Percentiles rank a stretch among this genome's conserved stretches.
These are phyloP conservation scores for Penicillium expansum DNA, from an alignment of 2,329 filamentous ascomycete genomes.

Conservation along the genomic window DNA sequence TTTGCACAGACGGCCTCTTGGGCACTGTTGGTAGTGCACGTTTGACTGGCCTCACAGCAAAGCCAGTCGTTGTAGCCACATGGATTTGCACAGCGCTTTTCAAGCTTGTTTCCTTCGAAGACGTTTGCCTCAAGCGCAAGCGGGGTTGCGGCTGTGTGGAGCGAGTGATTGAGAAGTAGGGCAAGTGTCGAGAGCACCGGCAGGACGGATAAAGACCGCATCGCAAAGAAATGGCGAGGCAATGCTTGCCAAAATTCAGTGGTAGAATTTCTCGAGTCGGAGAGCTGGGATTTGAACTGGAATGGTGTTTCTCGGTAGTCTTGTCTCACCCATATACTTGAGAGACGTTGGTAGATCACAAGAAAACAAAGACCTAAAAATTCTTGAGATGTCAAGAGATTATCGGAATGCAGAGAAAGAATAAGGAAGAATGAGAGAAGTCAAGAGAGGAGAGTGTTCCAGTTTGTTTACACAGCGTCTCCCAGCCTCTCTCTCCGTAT, in stretches of 20 bases:
- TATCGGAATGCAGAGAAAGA: conserved; percentile 18
- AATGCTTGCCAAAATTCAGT: background rate
- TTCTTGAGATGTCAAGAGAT: conserved; percentile 5
- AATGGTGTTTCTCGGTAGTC: background rate
- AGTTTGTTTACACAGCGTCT: conserved; percentile 11
- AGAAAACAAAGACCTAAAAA: conserved; percentile 1
- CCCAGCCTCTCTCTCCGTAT: conserved; percentile 33
- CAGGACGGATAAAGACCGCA: conserved; percentile 30
- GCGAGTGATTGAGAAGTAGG: conserved; percentile 24
- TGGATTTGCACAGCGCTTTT: conserved; percentile 46
- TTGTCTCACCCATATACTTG: conserved; percentile 12
- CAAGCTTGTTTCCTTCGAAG: conserved; percentile 20
- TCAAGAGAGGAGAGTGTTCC: conserved; percentile 15
- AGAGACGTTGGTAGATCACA: conserved; percentile 14
- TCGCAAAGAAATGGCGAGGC: conserved; percentile 20
- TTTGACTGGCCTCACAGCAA: conserved; percentile 48
- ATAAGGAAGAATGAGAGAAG: conserved; percentile 12
- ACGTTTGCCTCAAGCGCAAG: conserved; percentile 24
- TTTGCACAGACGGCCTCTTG: conserved; percentile 50
- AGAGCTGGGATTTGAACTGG: background rate
- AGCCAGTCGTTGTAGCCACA: conserved; percentile 54
- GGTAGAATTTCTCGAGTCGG: background rate
- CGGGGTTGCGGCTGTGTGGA: conserved; percentile 31
- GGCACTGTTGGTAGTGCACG: conserved; percentile 51
- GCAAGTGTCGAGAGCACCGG: conserved; percentile 29